phyloP scores from a whole-genome alignment of 148 eudicot genomes.

The Camellia japonica region DNA sequence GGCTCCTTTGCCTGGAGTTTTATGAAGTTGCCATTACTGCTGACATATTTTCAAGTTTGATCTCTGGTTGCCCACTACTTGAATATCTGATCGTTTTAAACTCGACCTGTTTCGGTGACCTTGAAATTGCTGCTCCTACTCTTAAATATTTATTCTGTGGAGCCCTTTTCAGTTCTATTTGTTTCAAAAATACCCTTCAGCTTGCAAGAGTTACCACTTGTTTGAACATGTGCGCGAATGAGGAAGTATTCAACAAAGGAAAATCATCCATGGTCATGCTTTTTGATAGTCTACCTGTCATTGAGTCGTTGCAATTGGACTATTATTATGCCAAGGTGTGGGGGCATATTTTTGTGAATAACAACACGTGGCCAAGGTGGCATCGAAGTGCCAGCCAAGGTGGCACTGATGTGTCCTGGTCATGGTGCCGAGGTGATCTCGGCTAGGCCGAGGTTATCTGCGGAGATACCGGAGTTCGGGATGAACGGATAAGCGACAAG shows the following conservation, averaged over 20 bases:
- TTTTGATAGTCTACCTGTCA: neutral
- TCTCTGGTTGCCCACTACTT: conserved; percentile 9
- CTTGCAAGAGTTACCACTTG: neutral
- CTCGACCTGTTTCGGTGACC: neutral
- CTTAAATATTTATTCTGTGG: neutral
- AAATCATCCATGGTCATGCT: neutral
- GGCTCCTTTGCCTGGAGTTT: conserved; percentile 3
- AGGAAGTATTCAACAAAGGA: neutral
- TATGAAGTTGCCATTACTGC: neutral
- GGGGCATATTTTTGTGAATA: too few species aligned
- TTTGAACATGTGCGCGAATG: too few species aligned
- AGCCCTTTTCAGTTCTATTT: neutral
- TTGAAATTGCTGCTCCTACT: conserved; percentile 8
- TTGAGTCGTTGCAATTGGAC: neutral
- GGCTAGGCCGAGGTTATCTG: too few species aligned
- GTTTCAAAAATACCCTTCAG: conserved; percentile 8
- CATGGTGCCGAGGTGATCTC: too few species aligned
- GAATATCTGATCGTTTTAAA: neutral
- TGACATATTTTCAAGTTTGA: neutral
- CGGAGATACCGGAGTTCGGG: too few species aligned
- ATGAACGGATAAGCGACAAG: too few species aligned
- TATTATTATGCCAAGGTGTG: neutral
- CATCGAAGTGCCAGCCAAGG: too few species aligned
- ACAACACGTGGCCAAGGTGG: neutral
- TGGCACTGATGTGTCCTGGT: too few species aligned